phyloP scores from a whole-genome alignment of 352 stramenopile genomes.

The Phytophthora sojae region DNA sequence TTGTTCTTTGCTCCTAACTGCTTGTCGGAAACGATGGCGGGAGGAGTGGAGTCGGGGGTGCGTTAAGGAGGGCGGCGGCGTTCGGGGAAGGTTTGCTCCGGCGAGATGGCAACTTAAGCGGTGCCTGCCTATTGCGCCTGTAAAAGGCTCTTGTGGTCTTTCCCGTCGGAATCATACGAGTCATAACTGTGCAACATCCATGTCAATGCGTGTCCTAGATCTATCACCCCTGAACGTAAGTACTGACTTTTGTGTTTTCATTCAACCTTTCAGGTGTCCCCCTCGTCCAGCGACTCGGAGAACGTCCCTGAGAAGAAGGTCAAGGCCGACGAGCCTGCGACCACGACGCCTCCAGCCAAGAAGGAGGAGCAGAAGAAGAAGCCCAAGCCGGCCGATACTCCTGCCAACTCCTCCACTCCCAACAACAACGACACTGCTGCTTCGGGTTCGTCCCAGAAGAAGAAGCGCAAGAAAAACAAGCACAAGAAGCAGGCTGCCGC shows the following conservation, averaged over 20 bases:
- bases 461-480: conserved; percentile 71
- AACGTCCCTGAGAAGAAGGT: conserved; percentile 44
- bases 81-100: conserved; percentile 38
- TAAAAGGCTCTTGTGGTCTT: conserved; percentile 78
- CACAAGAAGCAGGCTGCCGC: conserved; percentile 34
- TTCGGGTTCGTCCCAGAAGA: conserved; percentile 50
- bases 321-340: conserved; percentile 39
- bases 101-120: conserved; percentile 41
- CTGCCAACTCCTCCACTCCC: conserved; percentile 9
- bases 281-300: conserved; percentile 52
- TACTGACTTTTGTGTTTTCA: conserved; percentile 18
- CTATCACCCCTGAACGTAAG: neutral
- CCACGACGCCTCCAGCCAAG: conserved; percentile 25
- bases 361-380: conserved; percentile 49
- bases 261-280: conserved; percentile 19
- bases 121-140: conserved; percentile 45
- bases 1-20: conserved; percentile 29
- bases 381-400: conserved; percentile 19
- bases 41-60: conserved; percentile 14
- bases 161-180: conserved; percentile 92
- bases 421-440: conserved; percentile 5
- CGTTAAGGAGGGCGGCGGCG: conserved; percentile 3
- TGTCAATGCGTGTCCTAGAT: conserved; percentile 36
- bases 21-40: conserved; percentile 43
- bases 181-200: conserved; percentile 93